Base-by-base conservation (phyloP, 2,329 filamentous ascomycete species). In the Calonectria multiphialidica region DNA sequence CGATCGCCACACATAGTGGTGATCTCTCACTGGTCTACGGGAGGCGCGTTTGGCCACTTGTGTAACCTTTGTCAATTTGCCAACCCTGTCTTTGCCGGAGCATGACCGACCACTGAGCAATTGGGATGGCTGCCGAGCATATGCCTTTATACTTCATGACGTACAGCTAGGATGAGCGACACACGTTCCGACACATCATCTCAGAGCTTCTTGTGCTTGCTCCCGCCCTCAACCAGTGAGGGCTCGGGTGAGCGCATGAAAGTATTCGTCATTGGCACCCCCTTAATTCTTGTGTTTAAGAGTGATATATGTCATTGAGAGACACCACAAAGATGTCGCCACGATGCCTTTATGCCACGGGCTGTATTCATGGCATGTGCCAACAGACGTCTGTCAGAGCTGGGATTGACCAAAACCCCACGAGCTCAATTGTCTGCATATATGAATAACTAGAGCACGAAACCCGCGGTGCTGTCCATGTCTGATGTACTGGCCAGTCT, bases 71-170 rank as follows among this genome's bases (percentile, higher is more conserved):
- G 25, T 50, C 33, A 62, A 70, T 47, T 63, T 23, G 45, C 23
- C 59, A 66, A 55, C 65, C 64, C 28, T 66, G 45, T 13, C 66
- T 49, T 47, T 30, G 57, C 65, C 42, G 30, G 37, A 62, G 50
- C 33, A 30, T 55, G 50, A 25, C 33, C 64, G 30, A 25, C 55
- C 61, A 72, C 49, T 67, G 23, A 64, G 55, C 45, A 30, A 23
- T 45, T 30, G 50, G 42, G 18, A 40, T 47, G 23, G 12, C 42
- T 37, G 49, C 53, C 49, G 55, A 33, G 47, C 25, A 49, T n/a
- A 49, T 50, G 50, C n/a, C 30, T 23, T 47, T 59, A 49, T 65
- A 45, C 66, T 63, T 61, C 47, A 66, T 74, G 72, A 74, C 71
- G 64, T 50, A 66, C 18, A 25, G 6, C 25, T 49, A 33, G 25